phyloP scores from a whole-genome alignment of 371 early-diverging fungal genomes.

The Mucor sp. region DNA sequence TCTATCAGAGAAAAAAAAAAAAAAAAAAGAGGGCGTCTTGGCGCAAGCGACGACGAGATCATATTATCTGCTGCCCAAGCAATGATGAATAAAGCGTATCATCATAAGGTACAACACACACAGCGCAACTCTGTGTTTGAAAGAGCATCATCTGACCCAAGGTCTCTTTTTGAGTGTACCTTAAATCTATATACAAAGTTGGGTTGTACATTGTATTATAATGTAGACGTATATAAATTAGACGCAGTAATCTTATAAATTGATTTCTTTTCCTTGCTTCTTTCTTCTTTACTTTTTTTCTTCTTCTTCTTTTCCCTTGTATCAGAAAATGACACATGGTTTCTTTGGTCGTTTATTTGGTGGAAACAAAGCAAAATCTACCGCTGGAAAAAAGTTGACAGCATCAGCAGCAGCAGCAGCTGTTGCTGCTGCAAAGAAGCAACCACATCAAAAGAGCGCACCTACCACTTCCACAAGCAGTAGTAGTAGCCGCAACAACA shows the following conservation, averaged over 20 bases:
- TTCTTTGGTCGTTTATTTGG: slow-evolving; percentile 13
- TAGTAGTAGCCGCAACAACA: neutral
- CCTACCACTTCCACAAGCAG: neutral
- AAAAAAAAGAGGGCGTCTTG: neutral
- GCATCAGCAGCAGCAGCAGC: too few relatives aligned
- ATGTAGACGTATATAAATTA: neutral
- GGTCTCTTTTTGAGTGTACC: slow-evolving; percentile 4
- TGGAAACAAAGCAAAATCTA: neutral
- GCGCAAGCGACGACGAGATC: too few relatives aligned
- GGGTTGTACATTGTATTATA: neutral
- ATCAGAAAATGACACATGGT: slow-evolving; percentile 13
- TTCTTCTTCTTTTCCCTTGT: neutral
- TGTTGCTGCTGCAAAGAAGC: neutral
- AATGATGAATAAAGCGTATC: neutral
- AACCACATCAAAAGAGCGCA: neutral
- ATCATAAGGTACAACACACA: slow-evolving; percentile 1
- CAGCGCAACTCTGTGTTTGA: neutral
- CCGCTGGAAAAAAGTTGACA: neutral
- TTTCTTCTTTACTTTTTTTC: slow-evolving; percentile 5
- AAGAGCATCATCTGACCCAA: slow-evolving; percentile 3
- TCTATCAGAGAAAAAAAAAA: neutral
- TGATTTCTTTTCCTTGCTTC: neutral
- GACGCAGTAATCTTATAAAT: slow-evolving; percentile 2
- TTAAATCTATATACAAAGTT: neutral
- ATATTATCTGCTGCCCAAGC: too few relatives aligned